Percentiles rank a stretch among this genome's conserved stretches.
These are phyloP conservation scores for Hagleromyces aurorensis DNA, from an alignment of 805 yeast genomes.

Conservation along the genomic window DNA sequence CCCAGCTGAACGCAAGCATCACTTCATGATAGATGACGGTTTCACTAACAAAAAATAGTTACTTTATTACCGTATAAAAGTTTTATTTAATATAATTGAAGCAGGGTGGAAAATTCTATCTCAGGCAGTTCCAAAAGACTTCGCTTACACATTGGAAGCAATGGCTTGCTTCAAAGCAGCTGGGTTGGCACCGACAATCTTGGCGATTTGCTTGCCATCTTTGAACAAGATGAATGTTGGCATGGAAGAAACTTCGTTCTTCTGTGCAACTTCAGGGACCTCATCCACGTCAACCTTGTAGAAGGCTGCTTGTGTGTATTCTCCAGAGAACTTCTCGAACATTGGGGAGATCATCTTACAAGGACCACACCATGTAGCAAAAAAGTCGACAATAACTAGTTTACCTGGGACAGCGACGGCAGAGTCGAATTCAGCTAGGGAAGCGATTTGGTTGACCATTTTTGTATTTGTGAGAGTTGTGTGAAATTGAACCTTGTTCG, in stretches of 20 bases:
- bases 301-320: slow-evolving; percentile 62
- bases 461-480: slow-evolving; percentile 8
- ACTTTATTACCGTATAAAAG: neutral
- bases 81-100: neutral
- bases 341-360: slow-evolving; percentile 96
- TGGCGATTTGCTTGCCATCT: slow-evolving; percentile 69
- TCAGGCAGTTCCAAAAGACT: too few species aligned
- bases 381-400: slow-evolving; percentile 89
- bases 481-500: too few species aligned
- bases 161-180: slow-evolving; percentile 67
- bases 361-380: slow-evolving; percentile 98
- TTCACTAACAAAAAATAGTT: slow-evolving; percentile 1
- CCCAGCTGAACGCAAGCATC: neutral
- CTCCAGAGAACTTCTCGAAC: slow-evolving; percentile 67
- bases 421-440: slow-evolving; percentile 55
- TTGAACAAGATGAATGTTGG: slow-evolving; percentile 72
- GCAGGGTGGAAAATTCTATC: slow-evolving; percentile 1
- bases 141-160: slow-evolving; percentile 40
- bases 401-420: slow-evolving; percentile 54
- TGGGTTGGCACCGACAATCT: slow-evolving; percentile 87
- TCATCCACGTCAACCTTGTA: slow-evolving; percentile 90
- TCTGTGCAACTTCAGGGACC: slow-evolving; percentile 65
- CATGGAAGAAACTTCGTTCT: slow-evolving; percentile 51
- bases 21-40: neutral
- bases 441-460: slow-evolving; percentile 49